Conservation (phyloP, 768 basidiomycete genomes). For the Sporobolomyces roseus region DNA sequence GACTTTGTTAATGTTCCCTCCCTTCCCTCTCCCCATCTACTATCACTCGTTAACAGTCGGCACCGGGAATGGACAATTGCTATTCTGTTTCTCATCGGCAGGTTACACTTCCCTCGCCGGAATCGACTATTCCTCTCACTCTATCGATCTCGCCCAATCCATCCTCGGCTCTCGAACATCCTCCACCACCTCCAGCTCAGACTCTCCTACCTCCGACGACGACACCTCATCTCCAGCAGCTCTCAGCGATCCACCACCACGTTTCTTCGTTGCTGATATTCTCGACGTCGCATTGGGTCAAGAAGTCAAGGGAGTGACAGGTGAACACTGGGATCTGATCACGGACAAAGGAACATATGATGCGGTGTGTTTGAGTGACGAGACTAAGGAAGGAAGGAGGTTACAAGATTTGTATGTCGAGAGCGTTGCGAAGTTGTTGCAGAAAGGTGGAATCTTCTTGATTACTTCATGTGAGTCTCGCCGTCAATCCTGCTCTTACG, state of each 20-base stretch:
- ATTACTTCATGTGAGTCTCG: conserved; percentile 48
- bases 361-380: conserved; percentile 49
- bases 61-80: conserved; percentile 45
- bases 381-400: conserved; percentile 43
- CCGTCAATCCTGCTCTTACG: neutral
- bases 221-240: neutral
- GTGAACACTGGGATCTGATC: conserved; percentile 49
- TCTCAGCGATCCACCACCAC: conserved; percentile 14
- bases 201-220: neutral
- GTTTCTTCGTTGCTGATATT: conserved; percentile 38
- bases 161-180: conserved; percentile 40
- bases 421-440: conserved; percentile 47
- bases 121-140: conserved; percentile 51
- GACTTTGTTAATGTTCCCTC: neutral
- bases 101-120: conserved; percentile 48
- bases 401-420: conserved; percentile 50
- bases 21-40: neutral
- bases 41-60: conserved; percentile 33
- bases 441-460: conserved; percentile 49
- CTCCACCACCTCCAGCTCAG: conserved; percentile 38
- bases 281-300: conserved; percentile 17
- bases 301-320: conserved; percentile 42
- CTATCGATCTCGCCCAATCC: conserved; percentile 46
- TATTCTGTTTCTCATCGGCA: conserved; percentile 41
- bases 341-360: conserved; percentile 54